Conservation (phyloP, 163 green algal species). For the Scenedesmus sp. region DNA sequence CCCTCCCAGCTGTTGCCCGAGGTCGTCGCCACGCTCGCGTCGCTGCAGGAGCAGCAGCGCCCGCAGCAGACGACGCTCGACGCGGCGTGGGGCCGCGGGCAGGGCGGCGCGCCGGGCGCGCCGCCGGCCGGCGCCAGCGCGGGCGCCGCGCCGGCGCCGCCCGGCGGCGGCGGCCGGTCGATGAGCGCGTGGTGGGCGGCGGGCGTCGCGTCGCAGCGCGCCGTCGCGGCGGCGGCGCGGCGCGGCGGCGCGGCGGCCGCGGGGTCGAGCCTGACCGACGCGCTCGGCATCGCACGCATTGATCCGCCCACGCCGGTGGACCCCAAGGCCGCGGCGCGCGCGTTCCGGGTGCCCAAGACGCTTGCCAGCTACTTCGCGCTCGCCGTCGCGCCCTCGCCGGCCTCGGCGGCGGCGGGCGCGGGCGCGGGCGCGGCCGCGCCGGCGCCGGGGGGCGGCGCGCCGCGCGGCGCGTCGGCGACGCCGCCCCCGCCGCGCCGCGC, state of each 20-base stretch:
- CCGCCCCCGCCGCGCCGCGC: not conserved
- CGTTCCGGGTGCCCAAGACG: constrained; percentile 26
- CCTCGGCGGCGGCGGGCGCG: not conserved
- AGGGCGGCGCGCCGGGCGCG: not conserved
- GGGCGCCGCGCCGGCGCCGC: not conserved
- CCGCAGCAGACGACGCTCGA: not conserved
- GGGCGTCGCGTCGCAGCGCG: not conserved
- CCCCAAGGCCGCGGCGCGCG: constrained; percentile 14
- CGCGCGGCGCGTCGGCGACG: not conserved
- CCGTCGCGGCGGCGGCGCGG: not conserved
- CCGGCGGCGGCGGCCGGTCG: not conserved
- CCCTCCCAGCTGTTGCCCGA: constrained; percentile 60
- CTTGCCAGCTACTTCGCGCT: constrained; percentile 32
- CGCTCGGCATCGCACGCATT: constrained; percentile 9
- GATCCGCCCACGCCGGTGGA: constrained; percentile 60
- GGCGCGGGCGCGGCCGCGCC: not conserved
- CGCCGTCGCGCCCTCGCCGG: not conserved
- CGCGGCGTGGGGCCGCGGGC: not conserved
- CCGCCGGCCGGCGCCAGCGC: not conserved
- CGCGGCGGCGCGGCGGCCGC: not conserved
- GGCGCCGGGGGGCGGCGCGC: not conserved
- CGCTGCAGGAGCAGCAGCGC: constrained; percentile 17
- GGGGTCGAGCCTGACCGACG: not conserved
- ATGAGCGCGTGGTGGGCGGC: constrained; percentile 26
- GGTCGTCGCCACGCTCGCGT: constrained; percentile 42